Percentiles rank a stretch among this genome's conserved stretches.
phyloP scores from a whole-genome alignment of 805 yeast species.

The Komagataella phaffii region DNA sequence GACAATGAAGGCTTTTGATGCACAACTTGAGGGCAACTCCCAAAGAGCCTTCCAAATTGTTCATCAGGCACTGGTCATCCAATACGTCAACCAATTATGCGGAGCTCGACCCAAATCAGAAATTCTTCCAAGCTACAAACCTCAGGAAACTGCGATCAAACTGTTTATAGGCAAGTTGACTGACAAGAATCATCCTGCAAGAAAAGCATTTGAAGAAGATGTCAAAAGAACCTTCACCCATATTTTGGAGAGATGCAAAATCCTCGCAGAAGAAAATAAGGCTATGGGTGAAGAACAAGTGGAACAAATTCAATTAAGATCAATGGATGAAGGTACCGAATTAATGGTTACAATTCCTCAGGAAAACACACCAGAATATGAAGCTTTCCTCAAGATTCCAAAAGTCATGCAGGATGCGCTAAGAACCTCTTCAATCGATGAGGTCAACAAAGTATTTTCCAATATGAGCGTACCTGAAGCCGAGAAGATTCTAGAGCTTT shows the following conservation, averaged over 20 bases:
- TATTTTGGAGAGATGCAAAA: conserved; percentile 59
- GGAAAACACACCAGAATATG: conserved; percentile 36
- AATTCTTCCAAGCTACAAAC: conserved; percentile 6
- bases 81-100: conserved; percentile 31
- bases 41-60: conserved; percentile 49
- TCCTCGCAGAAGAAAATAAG: conserved; percentile 30
- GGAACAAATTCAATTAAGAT: conserved; percentile 75
- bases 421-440: conserved; percentile 56
- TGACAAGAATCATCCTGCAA: conserved; percentile 45
- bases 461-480: conserved; percentile 65
- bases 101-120: conserved; percentile 6
- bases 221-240: conserved; percentile 65
- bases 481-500: conserved; percentile 57
- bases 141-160: conserved; percentile 30
- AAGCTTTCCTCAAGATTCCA: conserved; percentile 45
- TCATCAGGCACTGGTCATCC: conserved; percentile 68
- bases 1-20: conserved; percentile 85
- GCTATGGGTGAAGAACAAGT: conserved; percentile 41
- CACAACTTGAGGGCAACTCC: conserved; percentile 51
- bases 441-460: conserved; percentile 73
- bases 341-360: conserved; percentile 59
- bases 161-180: conserved; percentile 56
- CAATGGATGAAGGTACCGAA: conserved; percentile 74
- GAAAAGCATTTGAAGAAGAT: conserved; percentile 56
- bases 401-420: conserved; percentile 61